Conservation (phyloP, 2,329 filamentous ascomycete species). For the Cladophialophora chaetospira region DNA sequence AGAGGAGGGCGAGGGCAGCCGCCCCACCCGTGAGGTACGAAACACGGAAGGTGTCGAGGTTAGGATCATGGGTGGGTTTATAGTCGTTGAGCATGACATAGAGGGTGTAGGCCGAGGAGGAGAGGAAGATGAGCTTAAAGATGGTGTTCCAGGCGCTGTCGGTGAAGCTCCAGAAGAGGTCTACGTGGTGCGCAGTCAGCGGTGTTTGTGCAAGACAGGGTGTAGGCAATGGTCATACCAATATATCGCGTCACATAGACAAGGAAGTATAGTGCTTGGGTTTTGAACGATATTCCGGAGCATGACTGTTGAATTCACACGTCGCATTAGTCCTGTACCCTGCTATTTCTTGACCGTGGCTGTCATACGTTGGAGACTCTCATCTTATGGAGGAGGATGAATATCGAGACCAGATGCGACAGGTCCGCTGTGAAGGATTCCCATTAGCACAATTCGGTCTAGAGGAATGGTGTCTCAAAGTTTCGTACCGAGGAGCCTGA, state of each 20-base stretch:
- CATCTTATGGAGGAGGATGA: constrained; percentile 98
- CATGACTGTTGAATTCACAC: constrained; percentile 67
- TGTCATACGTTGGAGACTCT: constrained; percentile 74
- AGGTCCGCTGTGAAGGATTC: constrained; percentile 70
- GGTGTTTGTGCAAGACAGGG: not conserved
- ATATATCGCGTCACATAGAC: constrained; percentile 95
- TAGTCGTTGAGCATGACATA: constrained; percentile 98
- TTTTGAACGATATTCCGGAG: constrained; percentile 97
- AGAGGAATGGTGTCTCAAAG: constrained; percentile 18
- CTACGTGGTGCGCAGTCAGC: constrained; percentile 49
- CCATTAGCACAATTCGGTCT: not conserved
- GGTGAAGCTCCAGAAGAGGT: constrained; percentile 83
- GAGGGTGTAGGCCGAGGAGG: constrained; percentile 86
- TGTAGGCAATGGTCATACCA: constrained; percentile 52
- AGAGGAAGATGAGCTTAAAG: constrained; percentile 96
- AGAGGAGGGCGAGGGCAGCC: constrained; percentile 74
- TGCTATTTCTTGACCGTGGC: no score
- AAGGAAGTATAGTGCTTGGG: constrained; percentile 88
- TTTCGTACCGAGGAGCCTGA: constrained; percentile 64
- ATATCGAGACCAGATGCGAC: constrained; percentile 90
- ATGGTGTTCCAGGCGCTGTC: constrained; percentile 85
- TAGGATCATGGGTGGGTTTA: constrained; percentile 95
- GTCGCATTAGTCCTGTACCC: not conserved
- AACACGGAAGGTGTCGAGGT: constrained; percentile 95
- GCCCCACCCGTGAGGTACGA: constrained; percentile 83